A percentile compares a stretch with the other conserved stretches of the same genome.
Evolutionary conservation across 2,329 filamentous ascomycete genomes (phyloP).

Genomic region (Fusarium sp.): DNA sequence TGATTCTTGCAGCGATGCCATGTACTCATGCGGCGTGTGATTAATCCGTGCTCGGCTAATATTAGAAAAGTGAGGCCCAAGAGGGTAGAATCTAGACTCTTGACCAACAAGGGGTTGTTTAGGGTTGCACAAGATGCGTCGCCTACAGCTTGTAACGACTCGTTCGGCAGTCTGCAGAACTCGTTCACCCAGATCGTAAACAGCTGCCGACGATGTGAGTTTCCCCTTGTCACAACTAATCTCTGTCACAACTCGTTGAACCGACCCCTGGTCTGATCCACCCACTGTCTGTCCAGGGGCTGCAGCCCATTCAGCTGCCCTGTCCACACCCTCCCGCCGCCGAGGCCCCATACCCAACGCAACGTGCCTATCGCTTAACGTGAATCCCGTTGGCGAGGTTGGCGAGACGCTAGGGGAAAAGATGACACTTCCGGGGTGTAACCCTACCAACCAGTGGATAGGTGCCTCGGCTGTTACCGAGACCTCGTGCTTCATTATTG

Average conservation of each 20-base stretch:
- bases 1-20: slow-evolving; percentile 16
- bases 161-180: not conserved
- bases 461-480: not conserved
- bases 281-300: not conserved
- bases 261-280: not conserved
- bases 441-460: not conserved
- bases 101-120: slow-evolving; percentile 1
- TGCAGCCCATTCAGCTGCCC: not conserved
- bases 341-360: not conserved
- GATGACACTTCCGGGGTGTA: not conserved
- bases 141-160: not conserved
- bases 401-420: slow-evolving; percentile 1
- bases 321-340: not conserved
- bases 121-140: not conserved
- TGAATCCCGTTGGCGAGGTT: slow-evolving; percentile 23
- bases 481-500: slow-evolving; percentile 3
- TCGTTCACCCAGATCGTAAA: not conserved
- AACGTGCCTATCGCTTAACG: slow-evolving; percentile 7
- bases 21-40: slow-evolving; percentile 31
- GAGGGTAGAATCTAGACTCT: not conserved
- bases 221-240: not conserved
- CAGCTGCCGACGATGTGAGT: not conserved
- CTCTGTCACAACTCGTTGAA: not conserved
- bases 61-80: slow-evolving; percentile 23
- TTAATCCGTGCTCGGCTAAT: slow-evolving; percentile 15